Conservation (phyloP, 352 stramenopile genomes). For the Peronospora destructor region DNA sequence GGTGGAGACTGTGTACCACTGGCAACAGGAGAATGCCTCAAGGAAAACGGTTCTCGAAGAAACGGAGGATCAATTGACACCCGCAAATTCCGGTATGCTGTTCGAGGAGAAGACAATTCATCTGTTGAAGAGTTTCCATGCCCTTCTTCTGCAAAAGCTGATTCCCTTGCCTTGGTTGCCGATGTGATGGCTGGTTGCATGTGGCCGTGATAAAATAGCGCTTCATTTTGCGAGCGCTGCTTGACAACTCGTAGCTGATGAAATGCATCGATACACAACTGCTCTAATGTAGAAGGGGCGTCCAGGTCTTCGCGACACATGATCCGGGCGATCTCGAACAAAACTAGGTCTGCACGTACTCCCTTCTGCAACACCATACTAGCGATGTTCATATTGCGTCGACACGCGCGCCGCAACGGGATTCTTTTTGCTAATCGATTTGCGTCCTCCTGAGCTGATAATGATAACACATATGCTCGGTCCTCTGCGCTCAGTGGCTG, state of each 20-base stretch:
- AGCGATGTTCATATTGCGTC: slow-evolving; percentile 77
- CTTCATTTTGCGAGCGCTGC: slow-evolving; percentile 25
- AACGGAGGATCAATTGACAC: slow-evolving; percentile 50
- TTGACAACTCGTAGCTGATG: slow-evolving; percentile 41
- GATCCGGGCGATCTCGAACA: slow-evolving; percentile 73
- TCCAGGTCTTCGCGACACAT: slow-evolving; percentile 84
- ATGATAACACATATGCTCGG: slow-evolving; percentile 50
- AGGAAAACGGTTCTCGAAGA: slow-evolving; percentile 17
- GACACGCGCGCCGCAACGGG: slow-evolving; percentile 59
- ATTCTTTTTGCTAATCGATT: slow-evolving; percentile 61
- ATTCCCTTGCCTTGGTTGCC: slow-evolving; percentile 13
- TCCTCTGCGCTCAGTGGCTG: slow-evolving; percentile 59
- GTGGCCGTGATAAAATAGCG: slow-evolving; percentile 12
- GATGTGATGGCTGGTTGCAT: slow-evolving; percentile 16
- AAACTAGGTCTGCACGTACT: slow-evolving; percentile 48
- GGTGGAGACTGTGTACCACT: slow-evolving; percentile 54
- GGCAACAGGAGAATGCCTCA: slow-evolving; percentile 28
- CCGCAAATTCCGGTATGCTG: slow-evolving; percentile 31
- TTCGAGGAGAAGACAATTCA: slow-evolving; percentile 22
- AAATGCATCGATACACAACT: slow-evolving; percentile 64
- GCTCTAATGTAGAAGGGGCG: slow-evolving; percentile 53
- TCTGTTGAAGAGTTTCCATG: slow-evolving; percentile 10
- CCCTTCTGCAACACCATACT: slow-evolving; percentile 74
- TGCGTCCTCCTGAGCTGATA: slow-evolving; percentile 53
- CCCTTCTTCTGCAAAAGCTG: slow-evolving; percentile 2